phyloP scores from a whole-genome alignment of 176 grass and related monocot genomes.

The Elaeis guineensis region DNA sequence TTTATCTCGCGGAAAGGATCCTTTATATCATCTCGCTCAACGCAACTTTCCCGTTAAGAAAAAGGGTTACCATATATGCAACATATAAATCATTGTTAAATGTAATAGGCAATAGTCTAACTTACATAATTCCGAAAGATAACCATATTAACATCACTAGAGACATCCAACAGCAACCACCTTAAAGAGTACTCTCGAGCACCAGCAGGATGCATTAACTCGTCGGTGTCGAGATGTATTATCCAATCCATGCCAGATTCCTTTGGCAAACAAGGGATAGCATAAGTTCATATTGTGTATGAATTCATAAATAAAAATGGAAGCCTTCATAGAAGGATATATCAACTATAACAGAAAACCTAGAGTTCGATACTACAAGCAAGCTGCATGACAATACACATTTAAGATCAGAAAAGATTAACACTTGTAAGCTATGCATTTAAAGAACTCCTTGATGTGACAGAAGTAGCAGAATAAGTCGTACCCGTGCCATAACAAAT shows the following conservation, averaged over 20 bases:
- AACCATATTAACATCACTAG: constrained; percentile 75
- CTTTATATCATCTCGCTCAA: constrained; percentile 70
- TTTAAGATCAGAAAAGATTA: no score
- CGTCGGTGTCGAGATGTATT: constrained; percentile 96
- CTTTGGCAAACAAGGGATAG: constrained; percentile 27
- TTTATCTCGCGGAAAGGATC: constrained; percentile 84
- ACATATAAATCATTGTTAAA: not conserved
- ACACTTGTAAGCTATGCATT: no score
- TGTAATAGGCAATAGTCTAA: not conserved
- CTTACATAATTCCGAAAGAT: constrained; percentile 99
- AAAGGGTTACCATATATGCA: constrained; percentile 6
- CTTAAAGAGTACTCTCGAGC: constrained; percentile 68
- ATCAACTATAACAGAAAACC: no score
- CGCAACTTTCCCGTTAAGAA: constrained; percentile 72
- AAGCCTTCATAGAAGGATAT: no score
- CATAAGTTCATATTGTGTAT: no score
- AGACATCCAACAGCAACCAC: constrained; percentile 46
- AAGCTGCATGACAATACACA: no score
- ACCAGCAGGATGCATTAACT: constrained; percentile 74
- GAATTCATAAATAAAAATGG: no score
- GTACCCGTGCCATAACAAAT: constrained; percentile 56
- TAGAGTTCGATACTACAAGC: no score
- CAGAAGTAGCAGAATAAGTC: not conserved
- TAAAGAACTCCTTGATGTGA: not conserved
- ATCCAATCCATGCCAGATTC: constrained; percentile 91